Base-by-base conservation (phyloP, 495 filamentous ascomycete species). In the Venustampulla echinocandica region DNA sequence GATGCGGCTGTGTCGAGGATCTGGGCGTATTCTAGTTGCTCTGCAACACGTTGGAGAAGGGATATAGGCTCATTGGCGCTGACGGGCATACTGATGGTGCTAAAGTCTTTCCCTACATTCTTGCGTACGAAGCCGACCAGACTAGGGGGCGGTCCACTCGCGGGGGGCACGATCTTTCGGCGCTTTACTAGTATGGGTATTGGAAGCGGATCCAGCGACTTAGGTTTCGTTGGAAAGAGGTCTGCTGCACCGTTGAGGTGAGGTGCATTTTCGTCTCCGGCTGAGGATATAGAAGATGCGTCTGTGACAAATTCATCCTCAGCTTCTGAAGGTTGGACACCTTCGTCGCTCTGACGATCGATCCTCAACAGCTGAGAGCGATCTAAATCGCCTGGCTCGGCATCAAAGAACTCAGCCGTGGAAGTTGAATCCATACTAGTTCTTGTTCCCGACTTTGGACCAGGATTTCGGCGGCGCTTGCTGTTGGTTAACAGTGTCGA, bases 51-150 rank as follows among this genome's bases (percentile, higher is more conserved):
- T 61, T 98, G 92, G 2, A 95, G 72, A 2, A 90, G 62, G 0
- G 90, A 96, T 2, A 82, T 79, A 1, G 92, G 93, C 60, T 98
- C 92, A 64, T 98, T 98, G 15, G 90, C 81, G 17, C 89, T 90
- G 4, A 96, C 92, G 0, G 92, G 92, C 93, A 97, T 98, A 25
- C 86, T 84, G 59, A 97, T 89, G 3, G 87, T 90, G 41, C 87
- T 94, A 4, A 98, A 69, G 62, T 98, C 92, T 66, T 97, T 97
- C 54, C 92, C 92, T 10, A 96, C 92, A 53, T 98, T 98, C 61
- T 96, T 98, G 58, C 93, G 86, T 9, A 97, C 70, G 61, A 96
- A 94, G 1, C 85, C 83, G 47, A 98, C 92, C 23, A 98, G 68
- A 64, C 87, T 94, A 0, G 92, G 92, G 0, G 93, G 90, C 28